Conservation (phyloP, 495 filamentous ascomycete species). For the Tuber melanosporum region DNA sequence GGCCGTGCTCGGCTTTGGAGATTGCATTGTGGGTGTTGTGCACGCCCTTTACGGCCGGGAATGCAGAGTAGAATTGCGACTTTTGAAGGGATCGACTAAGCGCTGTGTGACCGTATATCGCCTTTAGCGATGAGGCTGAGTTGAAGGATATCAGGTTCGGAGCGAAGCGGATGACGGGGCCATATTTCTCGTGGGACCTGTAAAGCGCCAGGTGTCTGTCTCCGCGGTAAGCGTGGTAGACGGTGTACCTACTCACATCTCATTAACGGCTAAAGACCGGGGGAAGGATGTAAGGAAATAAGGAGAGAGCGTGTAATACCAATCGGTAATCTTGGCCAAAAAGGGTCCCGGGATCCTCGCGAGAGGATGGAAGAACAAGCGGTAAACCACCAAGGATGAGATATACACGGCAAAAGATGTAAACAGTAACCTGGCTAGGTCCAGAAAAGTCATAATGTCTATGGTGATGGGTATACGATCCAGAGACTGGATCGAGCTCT, state of each 20-base stretch:
- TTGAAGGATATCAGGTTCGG: slow-evolving; percentile 51
- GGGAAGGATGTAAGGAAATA: not conserved
- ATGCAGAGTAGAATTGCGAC: slow-evolving; percentile 51
- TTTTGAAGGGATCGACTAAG: slow-evolving; percentile 46
- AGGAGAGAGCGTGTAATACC: slow-evolving; percentile 11
- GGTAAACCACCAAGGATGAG: slow-evolving; percentile 36
- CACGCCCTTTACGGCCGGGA: slow-evolving; percentile 52
- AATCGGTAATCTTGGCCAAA: slow-evolving; percentile 42
- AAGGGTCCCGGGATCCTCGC: slow-evolving; percentile 43
- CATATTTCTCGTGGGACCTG: slow-evolving; percentile 43
- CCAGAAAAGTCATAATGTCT: not conserved
- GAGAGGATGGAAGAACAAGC: slow-evolving; percentile 43
- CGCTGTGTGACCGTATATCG: slow-evolving; percentile 52
- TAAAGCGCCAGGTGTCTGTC: slow-evolving; percentile 31
- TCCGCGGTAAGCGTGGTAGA: slow-evolving; percentile 34
- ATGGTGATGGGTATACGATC: not conserved
- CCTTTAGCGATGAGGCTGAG: slow-evolving; percentile 48
- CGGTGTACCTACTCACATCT: slow-evolving; percentile 29
- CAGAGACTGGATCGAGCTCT: slow-evolving; percentile 21
- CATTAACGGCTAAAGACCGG: not conserved
- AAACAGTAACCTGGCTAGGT: not conserved
- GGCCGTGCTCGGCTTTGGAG: slow-evolving; percentile 51
- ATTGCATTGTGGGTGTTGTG: slow-evolving; percentile 55
- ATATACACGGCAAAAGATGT: slow-evolving; percentile 27
- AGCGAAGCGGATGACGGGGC: slow-evolving; percentile 47